Evolutionary conservation across 345 rosid species (phyloP).

Genomic region (Eutrema yunnanense): DNA sequence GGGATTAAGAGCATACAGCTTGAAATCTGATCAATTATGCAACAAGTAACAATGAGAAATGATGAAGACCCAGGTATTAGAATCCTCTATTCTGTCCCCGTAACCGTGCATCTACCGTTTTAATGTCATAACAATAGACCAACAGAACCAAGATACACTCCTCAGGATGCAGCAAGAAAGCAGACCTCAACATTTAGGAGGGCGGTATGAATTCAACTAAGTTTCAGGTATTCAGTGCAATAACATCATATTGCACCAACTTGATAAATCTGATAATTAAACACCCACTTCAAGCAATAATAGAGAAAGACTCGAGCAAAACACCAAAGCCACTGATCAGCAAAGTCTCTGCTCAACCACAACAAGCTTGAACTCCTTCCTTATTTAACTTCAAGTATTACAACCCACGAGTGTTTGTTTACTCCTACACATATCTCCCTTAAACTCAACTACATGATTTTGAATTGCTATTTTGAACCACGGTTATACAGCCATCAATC

Average conservation of each 20-base stretch:
- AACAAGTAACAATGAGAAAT: too few species aligned
- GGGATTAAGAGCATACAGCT: background rate
- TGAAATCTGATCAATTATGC: background rate
- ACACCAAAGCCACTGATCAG: background rate
- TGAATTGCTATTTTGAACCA: background rate
- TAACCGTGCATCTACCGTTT: background rate
- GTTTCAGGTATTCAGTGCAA: too few species aligned
- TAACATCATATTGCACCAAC: background rate
- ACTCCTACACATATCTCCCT: background rate
- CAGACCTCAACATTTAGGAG: background rate
- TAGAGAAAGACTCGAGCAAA: background rate
- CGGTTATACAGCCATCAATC: background rate
- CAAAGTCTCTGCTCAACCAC: background rate
- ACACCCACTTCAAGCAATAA: slow-evolving; percentile 2
- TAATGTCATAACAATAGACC: background rate
- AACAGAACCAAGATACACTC: background rate
- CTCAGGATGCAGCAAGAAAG: background rate
- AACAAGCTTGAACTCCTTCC: slow-evolving; percentile 1
- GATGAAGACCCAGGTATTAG: background rate
- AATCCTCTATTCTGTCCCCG: background rate
- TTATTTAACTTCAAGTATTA: background rate
- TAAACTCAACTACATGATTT: background rate
- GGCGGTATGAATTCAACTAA: background rate
- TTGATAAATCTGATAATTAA: background rate
- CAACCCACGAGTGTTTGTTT: background rate